Base-by-base conservation (phyloP, 2,329 filamentous ascomycete species). In the Xylaria sp. region DNA sequence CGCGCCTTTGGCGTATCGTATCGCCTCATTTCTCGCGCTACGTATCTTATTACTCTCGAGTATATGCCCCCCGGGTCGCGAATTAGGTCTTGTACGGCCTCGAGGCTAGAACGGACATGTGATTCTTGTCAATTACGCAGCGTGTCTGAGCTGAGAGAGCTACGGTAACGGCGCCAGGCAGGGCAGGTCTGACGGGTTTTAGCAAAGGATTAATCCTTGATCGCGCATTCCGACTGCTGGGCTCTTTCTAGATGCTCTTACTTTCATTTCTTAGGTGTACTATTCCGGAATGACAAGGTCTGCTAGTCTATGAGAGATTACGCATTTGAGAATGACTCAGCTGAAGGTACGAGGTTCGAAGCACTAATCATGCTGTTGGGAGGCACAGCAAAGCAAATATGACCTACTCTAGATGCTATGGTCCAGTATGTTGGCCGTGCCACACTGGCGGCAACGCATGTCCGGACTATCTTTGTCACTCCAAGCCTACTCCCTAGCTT, bases 311-410 rank as follows among this genome's bases (percentile, higher is more conserved):
- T 25, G 20, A 33, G 4, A 60, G 43, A 10, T 8, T 48, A 2
- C 12, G 23, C 41, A 36, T 48, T 28, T 48, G 25, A 49, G 5
- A 18, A 20, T 6, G 41, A 36, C 15, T 9, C 18, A 33, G 20
- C 12, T 60, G 3, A 6, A 51, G 46, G 8, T 15, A 61, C 28
- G 28, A 15, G 6, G 46, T 3, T 51, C 12, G 36, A 28, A 10
- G 15, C 25, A 61, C 15, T 20, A 36, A 31, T 54, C n/a, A 46
- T 8, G 60, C 60, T 13, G 60, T 62, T 55, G 23, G 23, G 49
- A 55, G 49, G 49, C 23, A 33, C 36, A 62, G 36, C 48, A 54
- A 54, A 46, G 23, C 13, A n/a, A 51, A 36, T 33, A 48, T 52
- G 51, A 25, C 18, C 39, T 46, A 46, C 33, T 55, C 46, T 56